These are phyloP conservation scores for Pleodorina starrii DNA, from an alignment of 139 green algal genomes.

Conservation along the genomic window DNA sequence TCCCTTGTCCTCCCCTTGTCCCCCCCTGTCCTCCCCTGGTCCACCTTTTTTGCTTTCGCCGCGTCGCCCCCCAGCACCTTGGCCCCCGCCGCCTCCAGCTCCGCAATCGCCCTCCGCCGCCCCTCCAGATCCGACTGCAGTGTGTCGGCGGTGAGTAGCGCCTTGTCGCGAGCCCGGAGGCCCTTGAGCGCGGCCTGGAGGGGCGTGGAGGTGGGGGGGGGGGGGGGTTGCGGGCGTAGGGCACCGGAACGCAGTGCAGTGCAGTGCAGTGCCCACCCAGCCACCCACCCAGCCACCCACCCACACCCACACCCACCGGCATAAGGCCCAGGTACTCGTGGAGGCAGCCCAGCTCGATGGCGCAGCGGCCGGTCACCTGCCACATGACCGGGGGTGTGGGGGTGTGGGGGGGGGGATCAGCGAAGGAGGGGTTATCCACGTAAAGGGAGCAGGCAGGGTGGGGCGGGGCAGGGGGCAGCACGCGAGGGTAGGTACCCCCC, in stretches of 20 bases:
- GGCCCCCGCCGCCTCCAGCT: constrained; percentile 55
- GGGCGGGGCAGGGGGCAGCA: too few relatives aligned
- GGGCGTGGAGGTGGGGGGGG: neutral
- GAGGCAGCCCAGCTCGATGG: constrained; percentile 67
- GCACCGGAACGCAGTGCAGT: neutral
- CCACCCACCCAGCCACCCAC: constrained; percentile 37
- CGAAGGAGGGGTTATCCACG: neutral
- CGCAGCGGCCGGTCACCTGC: constrained; percentile 60
- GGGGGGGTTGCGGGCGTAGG: neutral
- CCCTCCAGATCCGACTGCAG: constrained; percentile 67
- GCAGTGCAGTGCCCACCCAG: neutral
- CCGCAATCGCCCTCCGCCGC: constrained; percentile 57
- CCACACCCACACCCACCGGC: constrained; percentile 61
- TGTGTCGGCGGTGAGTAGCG: constrained; percentile 73
- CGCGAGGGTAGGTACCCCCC: neutral
- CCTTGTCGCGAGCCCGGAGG: constrained; percentile 71
- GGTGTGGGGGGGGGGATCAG: neutral
- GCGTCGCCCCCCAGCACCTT: constrained; percentile 56
- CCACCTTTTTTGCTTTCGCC: constrained; percentile 42
- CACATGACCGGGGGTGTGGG: neutral
- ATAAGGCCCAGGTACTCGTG: constrained; percentile 78
- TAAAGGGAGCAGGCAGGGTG: neutral
- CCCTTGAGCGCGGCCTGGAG: constrained; percentile 68
- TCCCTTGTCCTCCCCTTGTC: too few relatives aligned
- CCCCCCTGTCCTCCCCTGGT: too few relatives aligned